Evolutionary conservation across 2,329 filamentous ascomycete species (phyloP).

Genomic region (Diaporthe sp.): DNA sequence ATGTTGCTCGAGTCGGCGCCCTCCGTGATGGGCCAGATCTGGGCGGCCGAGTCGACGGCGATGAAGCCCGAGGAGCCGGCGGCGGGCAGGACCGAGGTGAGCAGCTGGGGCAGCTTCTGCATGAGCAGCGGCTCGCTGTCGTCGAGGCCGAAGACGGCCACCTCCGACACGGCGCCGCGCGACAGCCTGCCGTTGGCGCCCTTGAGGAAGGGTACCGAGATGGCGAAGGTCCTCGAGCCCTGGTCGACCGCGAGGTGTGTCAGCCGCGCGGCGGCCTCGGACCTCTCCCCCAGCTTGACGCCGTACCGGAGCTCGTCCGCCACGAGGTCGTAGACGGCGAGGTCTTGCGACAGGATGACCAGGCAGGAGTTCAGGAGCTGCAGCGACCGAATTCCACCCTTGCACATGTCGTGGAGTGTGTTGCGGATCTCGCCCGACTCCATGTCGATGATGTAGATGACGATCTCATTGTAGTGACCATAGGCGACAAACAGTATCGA

Average conservation of each 20-base stretch:
- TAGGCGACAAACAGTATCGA: slow-evolving; percentile 83
- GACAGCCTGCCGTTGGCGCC: slow-evolving; percentile 44
- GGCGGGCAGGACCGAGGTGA: slow-evolving; percentile 77
- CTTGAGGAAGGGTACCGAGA: slow-evolving; percentile 63
- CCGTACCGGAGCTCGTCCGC: slow-evolving; percentile 80
- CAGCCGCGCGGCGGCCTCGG: slow-evolving; percentile 59
- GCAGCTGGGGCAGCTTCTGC: slow-evolving; percentile 67
- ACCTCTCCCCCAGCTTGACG: slow-evolving; percentile 65
- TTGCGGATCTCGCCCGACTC: slow-evolving; percentile 76
- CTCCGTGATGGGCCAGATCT: slow-evolving; percentile 75
- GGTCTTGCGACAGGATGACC: slow-evolving; percentile 79
- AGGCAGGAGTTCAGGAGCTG: slow-evolving; percentile 81
- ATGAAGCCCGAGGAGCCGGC: slow-evolving; percentile 79
- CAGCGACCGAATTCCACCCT: slow-evolving; percentile 75
- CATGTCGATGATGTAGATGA: slow-evolving; percentile 83
- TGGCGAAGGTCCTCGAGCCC: slow-evolving; percentile 74
- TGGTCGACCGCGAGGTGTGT: slow-evolving; percentile 81
- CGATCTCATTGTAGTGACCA: slow-evolving; percentile 67
- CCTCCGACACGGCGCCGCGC: slow-evolving; percentile 61
- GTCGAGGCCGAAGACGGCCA: slow-evolving; percentile 78
- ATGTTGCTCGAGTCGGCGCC: slow-evolving; percentile 68
- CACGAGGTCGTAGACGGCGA: slow-evolving; percentile 89
- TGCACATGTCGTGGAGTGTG: slow-evolving; percentile 77
- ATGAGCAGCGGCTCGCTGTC: slow-evolving; percentile 71
- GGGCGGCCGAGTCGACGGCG: slow-evolving; percentile 80